These are phyloP conservation scores for Tetracladium setigerum DNA, from an alignment of 495 filamentous ascomycete species.

Conservation along the genomic window DNA sequence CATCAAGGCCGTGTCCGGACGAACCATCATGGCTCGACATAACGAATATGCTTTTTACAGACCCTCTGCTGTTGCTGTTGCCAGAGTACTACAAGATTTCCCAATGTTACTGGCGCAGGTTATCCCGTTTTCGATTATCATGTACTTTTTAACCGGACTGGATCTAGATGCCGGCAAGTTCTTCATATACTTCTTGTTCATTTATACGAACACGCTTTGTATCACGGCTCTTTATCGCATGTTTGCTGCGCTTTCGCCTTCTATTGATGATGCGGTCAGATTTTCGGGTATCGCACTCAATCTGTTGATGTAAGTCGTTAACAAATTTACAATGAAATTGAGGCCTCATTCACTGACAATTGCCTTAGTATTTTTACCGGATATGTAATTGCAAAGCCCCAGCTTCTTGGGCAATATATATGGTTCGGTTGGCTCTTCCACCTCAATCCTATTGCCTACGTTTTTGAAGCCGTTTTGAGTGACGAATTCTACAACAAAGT, in stretches of 20 bases:
- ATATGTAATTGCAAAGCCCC: conserved; percentile 42
- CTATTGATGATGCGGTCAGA: conserved; percentile 62
- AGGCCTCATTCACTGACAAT: not conserved
- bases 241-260: conserved; percentile 65
- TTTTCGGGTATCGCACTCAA: conserved; percentile 64
- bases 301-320: conserved; percentile 33
- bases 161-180: conserved; percentile 61
- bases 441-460: conserved; percentile 46
- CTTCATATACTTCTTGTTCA: conserved; percentile 65
- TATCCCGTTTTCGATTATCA: conserved; percentile 53
- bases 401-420: conserved; percentile 23
- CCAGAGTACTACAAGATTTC: conserved; percentile 60
- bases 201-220: conserved; percentile 59
- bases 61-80: conserved; percentile 63
- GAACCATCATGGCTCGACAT: conserved; percentile 55
- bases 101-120: conserved; percentile 58
- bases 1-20: conserved; percentile 58
- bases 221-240: conserved; percentile 63
- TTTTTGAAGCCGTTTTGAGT: conserved; percentile 53
- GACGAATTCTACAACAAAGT: conserved; percentile 40
- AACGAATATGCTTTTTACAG: conserved; percentile 74
- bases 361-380: conserved; percentile 44
- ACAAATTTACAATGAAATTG: too few species aligned
- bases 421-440: conserved; percentile 53
- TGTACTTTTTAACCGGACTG: conserved; percentile 63